Conservation (phyloP, 345 rosid species). For the Fremontodendron californicum region DNA sequence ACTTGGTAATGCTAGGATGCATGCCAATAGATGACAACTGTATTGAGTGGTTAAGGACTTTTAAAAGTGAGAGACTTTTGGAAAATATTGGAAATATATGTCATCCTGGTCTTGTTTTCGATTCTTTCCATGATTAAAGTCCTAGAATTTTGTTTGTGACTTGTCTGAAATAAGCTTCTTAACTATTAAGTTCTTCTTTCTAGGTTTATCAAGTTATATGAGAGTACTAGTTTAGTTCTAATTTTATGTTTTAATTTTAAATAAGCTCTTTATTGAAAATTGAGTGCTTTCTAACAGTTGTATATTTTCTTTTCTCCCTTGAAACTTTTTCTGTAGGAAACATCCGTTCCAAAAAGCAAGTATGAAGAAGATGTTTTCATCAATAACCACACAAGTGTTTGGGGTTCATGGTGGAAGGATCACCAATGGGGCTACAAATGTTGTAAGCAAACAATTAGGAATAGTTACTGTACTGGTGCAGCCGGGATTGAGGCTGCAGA, state of each 20-base stretch:
- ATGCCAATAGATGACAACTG: background rate
- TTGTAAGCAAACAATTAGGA: slow-evolving; percentile 64
- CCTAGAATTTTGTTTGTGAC: background rate
- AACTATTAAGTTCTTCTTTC: background rate
- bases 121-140: background rate
- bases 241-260: background rate
- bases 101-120: background rate
- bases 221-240: background rate
- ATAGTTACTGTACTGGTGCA: slow-evolving; percentile 76
- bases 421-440: slow-evolving; percentile 87
- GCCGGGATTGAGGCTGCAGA: slow-evolving; percentile 85
- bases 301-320: background rate
- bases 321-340: slow-evolving; percentile 33
- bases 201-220: background rate
- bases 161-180: background rate
- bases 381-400: slow-evolving; percentile 70
- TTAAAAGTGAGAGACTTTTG: background rate
- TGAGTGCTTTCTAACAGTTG: background rate
- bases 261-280: background rate
- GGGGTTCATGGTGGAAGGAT: slow-evolving; percentile 97
- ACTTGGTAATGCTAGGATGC: background rate
- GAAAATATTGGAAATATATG: background rate
- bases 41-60: background rate
- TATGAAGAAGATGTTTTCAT: slow-evolving; percentile 55
- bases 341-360: slow-evolving; percentile 52